Evolutionary conservation across 495 filamentous ascomycete genomes (phyloP), one percentile per base, ranked within the genome.

Genomic region (Penicillium dipodomyicola): DNA sequence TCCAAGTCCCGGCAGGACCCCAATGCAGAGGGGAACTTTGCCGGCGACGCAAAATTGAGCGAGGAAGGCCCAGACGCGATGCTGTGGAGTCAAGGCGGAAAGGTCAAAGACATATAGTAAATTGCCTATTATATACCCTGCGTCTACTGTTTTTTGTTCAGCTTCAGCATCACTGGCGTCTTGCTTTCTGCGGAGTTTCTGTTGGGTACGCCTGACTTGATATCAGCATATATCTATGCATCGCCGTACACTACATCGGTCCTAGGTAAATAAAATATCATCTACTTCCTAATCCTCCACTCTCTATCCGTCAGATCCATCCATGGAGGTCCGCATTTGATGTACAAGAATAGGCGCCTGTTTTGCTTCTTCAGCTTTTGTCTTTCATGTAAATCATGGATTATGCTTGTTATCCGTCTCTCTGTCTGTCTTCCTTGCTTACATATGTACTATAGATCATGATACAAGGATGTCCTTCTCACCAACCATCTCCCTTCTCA

Each of bases 1-100:
- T 72, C 73, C 49, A 79, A 79, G 60, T 64, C 69, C 25, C 69
- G 62, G 44, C 66, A 75, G 60, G 72, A 77, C 48, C 74, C 74
- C 10, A 64, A 77, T 40, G 74, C 69, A 8, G 74, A 77, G 59
- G 74, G 74, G 0, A 65, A 77, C 54, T 77, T 77, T 58, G 72
- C 72, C 39, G 74, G 74, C n/a, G 69, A 72, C 8, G 51, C 62
- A 4, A 67, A 70, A 12, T 60, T 63, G n/a, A 65, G 59, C 20
- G 57, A 65, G 15, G 71, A 71, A 35, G 63, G 62, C 8, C 17
- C 54, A 32, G 71, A 73, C 25, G 56, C 56, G 11, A 37, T 59
- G 49, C 33, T 65, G 19, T 22, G 70, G 25, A 64, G 58, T 40
- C 49, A 63, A 30, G 55, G 42, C 10, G 58, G 35, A 40, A 74